Base-by-base conservation (phyloP, 2,329 filamentous ascomycete genomes). In the Talaromyces sp. region DNA sequence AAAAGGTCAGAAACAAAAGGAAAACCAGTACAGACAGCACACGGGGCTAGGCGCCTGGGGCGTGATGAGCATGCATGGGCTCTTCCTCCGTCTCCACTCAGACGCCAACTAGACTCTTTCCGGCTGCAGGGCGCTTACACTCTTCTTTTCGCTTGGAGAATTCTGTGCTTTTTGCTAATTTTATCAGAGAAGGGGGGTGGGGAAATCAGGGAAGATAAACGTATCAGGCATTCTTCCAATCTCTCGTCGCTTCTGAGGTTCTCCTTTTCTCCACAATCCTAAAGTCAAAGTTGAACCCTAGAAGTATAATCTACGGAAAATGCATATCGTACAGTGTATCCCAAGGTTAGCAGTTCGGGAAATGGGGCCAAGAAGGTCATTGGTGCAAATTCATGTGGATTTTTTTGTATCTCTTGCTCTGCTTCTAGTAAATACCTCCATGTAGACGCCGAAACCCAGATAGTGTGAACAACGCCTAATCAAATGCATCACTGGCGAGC, bases 11-110 rank as follows among this genome's bases (percentile, higher is more conserved):
- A 19, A 22, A 45, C 7, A 39, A 46, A 9, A 33, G 35, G 9
- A 52, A 33, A 37, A 24, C 27, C 13, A n/a, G 30, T 33, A 19
- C 14, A 32, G 19, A 19, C 43, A 41, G 40, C 37, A 46, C 41
- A 52, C 39, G n/a, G 46, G 14, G 37, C 52, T 49, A 57, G 48
- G 58, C 58, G 58, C 58, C 54, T 56, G 52, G 54, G 56, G 50
- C 54, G 58, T 61, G 58, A 61, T 51, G 58, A 54, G 46, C 48
- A 61, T 57, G 56, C 58, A 59, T 57, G 35, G 42, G 35, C 47
- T 20, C 36, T 47, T 35, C 30, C 14, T 41, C 41, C 9, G 44
- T 54, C 51, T 36, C 58, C 58, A 61, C 56, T 59, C 58, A 55
- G 43, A 50, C 43, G 51, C 49, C 54, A 40, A 48, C 58, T 61